Base-by-base conservation (phyloP, 2,329 filamentous ascomycete species). In the Sarocladium brachiariae region DNA sequence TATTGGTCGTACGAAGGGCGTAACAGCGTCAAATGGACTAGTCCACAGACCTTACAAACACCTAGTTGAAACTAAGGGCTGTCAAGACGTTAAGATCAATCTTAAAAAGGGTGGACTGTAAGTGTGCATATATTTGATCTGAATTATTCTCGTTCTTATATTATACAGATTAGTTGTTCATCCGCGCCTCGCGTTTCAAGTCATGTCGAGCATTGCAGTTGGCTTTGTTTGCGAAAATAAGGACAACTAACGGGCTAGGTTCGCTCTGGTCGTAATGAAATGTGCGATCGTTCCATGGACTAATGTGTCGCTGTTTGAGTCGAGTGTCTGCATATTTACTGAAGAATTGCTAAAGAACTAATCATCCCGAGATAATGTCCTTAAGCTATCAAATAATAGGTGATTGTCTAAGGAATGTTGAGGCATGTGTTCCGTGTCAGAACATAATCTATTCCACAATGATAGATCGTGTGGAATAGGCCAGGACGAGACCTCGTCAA, bases 131-230 rank as follows among this genome's bases (percentile, higher is more conserved):
- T 10, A 9, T 47, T 18, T 47, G 31, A 47, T 47, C 11, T 14
- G 27, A 31, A 31, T 31, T 13, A 13, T 31, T 31, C 27, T 31
- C 8, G 27, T 31, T 31, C 43, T 47, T 19, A 47, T 30, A 30
- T 30, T 24, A 13, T 24, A 25, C 25, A 47, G 43, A 23, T 11
- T 47, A 30, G 31, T 47, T 19, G 43, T 47, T 25, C 43, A 47
- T 47, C 43, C 43, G 31, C 43, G 43, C 14, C 43, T 47, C 30
- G 43, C 43, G 31, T 47, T 47, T 47, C 43, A 47, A 30, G 43
- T 47, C 31, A 47, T 30, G 43, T 47, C 43, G 10, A 30, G 43
- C 23, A 25, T 25, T 47, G 43, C 23, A 30, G 31, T 47, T 30
- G 43, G 43, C 16, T 47, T 47, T 47, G 19, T 47, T 16, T 47